These are phyloP conservation scores for Pichia kudriavzevii DNA, from an alignment of 1,139 yeast species.

Conservation along the genomic window DNA sequence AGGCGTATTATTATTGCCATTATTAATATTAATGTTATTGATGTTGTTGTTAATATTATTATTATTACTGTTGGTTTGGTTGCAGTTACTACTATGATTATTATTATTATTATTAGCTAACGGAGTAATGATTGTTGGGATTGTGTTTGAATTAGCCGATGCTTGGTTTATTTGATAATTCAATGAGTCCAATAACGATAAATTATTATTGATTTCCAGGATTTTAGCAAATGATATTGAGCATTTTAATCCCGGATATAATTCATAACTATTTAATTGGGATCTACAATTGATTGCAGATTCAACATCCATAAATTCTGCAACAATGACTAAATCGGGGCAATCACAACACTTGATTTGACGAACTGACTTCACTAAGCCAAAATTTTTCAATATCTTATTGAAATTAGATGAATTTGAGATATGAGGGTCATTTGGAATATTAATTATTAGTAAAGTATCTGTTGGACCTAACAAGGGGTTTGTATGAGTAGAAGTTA, in stretches of 20 bases:
- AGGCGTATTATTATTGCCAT: slow-evolving; percentile 5
- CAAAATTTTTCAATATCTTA: slow-evolving; percentile 38
- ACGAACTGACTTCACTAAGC: slow-evolving; percentile 51
- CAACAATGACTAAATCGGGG: slow-evolving; percentile 44
- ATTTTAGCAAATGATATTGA: slow-evolving; percentile 64
- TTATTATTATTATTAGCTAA: too few species aligned
- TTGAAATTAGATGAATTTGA: slow-evolving; percentile 26
- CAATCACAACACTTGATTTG: slow-evolving; percentile 36
- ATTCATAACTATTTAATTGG: slow-evolving; percentile 70
- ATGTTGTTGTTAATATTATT: slow-evolving; percentile 1
- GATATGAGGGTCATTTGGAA: slow-evolving; percentile 39
- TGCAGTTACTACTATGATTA: neutral
- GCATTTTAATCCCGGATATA: slow-evolving; percentile 64
- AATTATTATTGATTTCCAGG: slow-evolving; percentile 28
- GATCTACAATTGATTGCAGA: slow-evolving; percentile 74
- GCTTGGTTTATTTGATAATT: slow-evolving; percentile 6
- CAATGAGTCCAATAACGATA: slow-evolving; percentile 5
- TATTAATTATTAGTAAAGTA: slow-evolving; percentile 66
- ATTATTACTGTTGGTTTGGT: slow-evolving; percentile 4
- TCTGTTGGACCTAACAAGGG: slow-evolving; percentile 70
- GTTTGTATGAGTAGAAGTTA: slow-evolving; percentile 62
- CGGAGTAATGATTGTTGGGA: slow-evolving; percentile 3
- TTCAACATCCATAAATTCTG: slow-evolving; percentile 66
- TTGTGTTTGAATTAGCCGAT: slow-evolving; percentile 1
- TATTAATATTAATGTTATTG: slow-evolving; percentile 7